Percentiles rank a stretch among this genome's conserved stretches.
These are phyloP conservation scores for Saturnispora besseyi DNA, from an alignment of 805 yeast species.

Conservation along the genomic window DNA sequence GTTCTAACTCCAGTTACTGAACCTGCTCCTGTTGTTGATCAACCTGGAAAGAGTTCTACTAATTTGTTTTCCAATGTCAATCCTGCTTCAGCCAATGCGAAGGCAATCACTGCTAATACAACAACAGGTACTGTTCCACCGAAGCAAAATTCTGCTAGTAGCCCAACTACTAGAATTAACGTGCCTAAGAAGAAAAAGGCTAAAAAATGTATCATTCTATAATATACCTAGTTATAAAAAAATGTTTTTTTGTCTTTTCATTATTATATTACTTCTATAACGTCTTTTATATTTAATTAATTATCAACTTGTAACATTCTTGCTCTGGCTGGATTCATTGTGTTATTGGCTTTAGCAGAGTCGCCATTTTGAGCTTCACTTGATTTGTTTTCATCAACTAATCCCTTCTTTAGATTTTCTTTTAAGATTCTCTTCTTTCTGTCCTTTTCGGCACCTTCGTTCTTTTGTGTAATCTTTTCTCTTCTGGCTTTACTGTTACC, in stretches of 20 bases:
- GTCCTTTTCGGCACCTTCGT: slow-evolving; percentile 64
- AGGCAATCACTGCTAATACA: slow-evolving; percentile 12
- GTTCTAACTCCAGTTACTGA: slow-evolving; percentile 46
- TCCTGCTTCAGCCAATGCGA: background rate
- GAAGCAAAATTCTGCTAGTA: slow-evolving; percentile 1
- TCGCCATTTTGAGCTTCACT: slow-evolving; percentile 1
- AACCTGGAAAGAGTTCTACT: too few species aligned
- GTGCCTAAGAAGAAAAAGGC: slow-evolving; percentile 31
- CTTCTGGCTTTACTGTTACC: slow-evolving; percentile 69
- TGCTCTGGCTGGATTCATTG: slow-evolving; percentile 64
- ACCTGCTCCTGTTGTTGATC: background rate
- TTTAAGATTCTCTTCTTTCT: slow-evolving; percentile 48
- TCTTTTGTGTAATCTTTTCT: slow-evolving; percentile 69
- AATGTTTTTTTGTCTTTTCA: background rate
- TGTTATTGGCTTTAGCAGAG: slow-evolving; percentile 19
- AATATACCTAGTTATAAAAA: slow-evolving; percentile 6
- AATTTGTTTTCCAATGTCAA: too few species aligned
- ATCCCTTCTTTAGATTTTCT: slow-evolving; percentile 32
- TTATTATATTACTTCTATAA: slow-evolving; percentile 3
- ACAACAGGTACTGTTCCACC: background rate
- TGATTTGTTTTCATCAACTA: slow-evolving; percentile 17
- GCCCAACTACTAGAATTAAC: slow-evolving; percentile 10
- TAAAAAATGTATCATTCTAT: slow-evolving; percentile 42
- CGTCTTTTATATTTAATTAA: slow-evolving; percentile 1
- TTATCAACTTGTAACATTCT: slow-evolving; percentile 18